Evolutionary conservation across 1,139 yeast species (phyloP).

Genomic region (Candida sp.): DNA sequence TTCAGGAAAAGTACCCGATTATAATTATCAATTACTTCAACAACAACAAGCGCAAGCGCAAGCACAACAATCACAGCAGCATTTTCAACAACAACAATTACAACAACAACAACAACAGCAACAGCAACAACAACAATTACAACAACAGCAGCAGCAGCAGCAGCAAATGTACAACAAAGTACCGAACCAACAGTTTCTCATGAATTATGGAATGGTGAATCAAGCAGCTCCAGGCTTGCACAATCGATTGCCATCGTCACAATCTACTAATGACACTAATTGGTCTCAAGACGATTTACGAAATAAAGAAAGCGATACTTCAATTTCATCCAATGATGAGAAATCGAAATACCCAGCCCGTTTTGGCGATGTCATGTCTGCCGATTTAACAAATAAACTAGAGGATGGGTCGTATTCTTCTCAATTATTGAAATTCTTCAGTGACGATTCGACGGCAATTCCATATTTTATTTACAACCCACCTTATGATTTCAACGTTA

Average conservation of each 20-base stretch:
- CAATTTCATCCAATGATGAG: conserved; percentile 38
- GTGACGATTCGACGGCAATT: conserved; percentile 69
- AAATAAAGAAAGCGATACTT: conserved; percentile 40
- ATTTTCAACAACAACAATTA: conserved; percentile 16
- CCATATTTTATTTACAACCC: conserved; percentile 74
- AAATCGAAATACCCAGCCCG: conserved; percentile 1
- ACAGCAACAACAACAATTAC: conserved; percentile 12
- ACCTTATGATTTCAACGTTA: conserved; percentile 77
- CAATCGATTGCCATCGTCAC: conserved; percentile 25
- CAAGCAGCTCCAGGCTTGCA: conserved; percentile 6
- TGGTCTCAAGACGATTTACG: conserved; percentile 44
- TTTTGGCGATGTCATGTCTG: conserved; percentile 6
- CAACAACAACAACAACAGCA: conserved; percentile 22
- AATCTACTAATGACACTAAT: conserved; percentile 43
- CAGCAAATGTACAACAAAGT: conserved; percentile 6
- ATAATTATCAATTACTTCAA: conserved; percentile 20
- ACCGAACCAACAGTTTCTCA: conserved; percentile 1
- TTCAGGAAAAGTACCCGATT: not conserved
- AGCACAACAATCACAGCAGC: not conserved
- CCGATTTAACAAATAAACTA: conserved; percentile 6
- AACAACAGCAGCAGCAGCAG: conserved; percentile 11
- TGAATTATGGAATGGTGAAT: conserved; percentile 5
- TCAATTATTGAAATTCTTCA: conserved; percentile 56
- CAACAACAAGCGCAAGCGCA: conserved; percentile 13
- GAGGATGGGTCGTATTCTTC: conserved; percentile 49